Conservation (phyloP, 1,284 basidiomycete genomes). For the Schizopora paradoxa region DNA sequence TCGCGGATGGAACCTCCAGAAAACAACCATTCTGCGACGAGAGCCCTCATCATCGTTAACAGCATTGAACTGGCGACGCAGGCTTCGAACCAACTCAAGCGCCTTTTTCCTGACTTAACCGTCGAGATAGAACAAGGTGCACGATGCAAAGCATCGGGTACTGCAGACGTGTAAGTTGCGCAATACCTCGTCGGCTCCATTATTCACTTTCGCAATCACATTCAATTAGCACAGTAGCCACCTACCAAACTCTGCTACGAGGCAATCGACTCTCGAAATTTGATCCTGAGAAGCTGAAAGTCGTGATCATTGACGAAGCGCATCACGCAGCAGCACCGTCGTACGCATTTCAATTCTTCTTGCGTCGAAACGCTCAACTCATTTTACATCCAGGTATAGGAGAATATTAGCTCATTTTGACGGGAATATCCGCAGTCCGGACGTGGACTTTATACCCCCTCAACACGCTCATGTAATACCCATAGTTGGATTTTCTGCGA, state of each 20-base stretch:
- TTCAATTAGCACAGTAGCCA: slow-evolving; percentile 86
- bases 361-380: not conserved
- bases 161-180: slow-evolving; percentile 73
- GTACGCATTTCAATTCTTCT: slow-evolving; percentile 37
- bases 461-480: slow-evolving; percentile 55
- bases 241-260: slow-evolving; percentile 83
- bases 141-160: slow-evolving; percentile 71
- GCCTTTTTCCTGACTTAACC: slow-evolving; percentile 65
- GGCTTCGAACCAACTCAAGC: slow-evolving; percentile 69
- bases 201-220: slow-evolving; percentile 8
- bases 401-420: slow-evolving; percentile 76
- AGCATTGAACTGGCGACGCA: slow-evolving; percentile 87
- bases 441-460: slow-evolving; percentile 34
- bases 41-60: slow-evolving; percentile 81
- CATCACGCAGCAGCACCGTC: slow-evolving; percentile 93
- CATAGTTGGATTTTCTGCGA: slow-evolving; percentile 93
- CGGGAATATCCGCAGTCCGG: slow-evolving; percentile 49
- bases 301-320: slow-evolving; percentile 89
- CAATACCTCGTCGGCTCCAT: slow-evolving; percentile 8
- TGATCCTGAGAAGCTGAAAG: slow-evolving; percentile 66
- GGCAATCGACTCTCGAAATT: slow-evolving; percentile 75
- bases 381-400: slow-evolving; percentile 53
- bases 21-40: slow-evolving; percentile 40
- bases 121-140: slow-evolving; percentile 92
- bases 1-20: slow-evolving; percentile 48